These are phyloP conservation scores for Rossbeevera mucosa DNA, from an alignment of 768 basidiomycete species.

Conservation along the genomic window DNA sequence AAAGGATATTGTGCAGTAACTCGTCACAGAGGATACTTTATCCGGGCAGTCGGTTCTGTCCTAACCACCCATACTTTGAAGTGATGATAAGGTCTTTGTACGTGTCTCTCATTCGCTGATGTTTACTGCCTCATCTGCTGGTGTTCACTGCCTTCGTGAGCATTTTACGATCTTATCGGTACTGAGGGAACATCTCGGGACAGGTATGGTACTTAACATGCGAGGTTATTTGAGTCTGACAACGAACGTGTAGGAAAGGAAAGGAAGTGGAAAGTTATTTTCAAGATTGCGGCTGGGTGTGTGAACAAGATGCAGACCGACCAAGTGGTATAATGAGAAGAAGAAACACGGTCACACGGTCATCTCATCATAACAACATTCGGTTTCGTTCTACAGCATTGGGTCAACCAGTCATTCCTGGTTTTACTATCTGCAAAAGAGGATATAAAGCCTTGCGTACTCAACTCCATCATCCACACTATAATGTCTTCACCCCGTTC, in stretches of 20 bases:
- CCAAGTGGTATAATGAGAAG: too few relatives aligned
- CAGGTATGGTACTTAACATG: too few relatives aligned
- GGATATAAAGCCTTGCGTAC: not conserved
- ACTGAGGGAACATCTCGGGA: too few relatives aligned
- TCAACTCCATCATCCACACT: constrained; percentile 1
- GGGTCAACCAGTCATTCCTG: not conserved
- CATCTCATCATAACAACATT: not conserved
- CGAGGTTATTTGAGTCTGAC: too few relatives aligned
- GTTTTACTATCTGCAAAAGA: constrained; percentile 1
- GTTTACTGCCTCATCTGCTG: not conserved
- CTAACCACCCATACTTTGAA: not conserved
- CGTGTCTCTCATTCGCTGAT: not conserved
- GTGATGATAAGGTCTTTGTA: not conserved
- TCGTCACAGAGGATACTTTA: too few relatives aligned
- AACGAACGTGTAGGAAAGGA: too few relatives aligned
- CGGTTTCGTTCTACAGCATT: not conserved
- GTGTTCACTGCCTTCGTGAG: not conserved
- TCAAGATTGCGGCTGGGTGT: too few relatives aligned
- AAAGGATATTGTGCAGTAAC: not conserved
- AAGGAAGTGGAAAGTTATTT: too few relatives aligned
- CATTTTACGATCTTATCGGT: not conserved
- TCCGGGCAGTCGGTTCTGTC: not conserved
- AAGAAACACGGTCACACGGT: not conserved
- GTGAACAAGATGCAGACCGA: too few relatives aligned
- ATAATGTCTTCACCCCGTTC: constrained; percentile 13